phyloP scores from a whole-genome alignment of 108 stramenopile genomes.

The Schizochytrium sp. region DNA sequence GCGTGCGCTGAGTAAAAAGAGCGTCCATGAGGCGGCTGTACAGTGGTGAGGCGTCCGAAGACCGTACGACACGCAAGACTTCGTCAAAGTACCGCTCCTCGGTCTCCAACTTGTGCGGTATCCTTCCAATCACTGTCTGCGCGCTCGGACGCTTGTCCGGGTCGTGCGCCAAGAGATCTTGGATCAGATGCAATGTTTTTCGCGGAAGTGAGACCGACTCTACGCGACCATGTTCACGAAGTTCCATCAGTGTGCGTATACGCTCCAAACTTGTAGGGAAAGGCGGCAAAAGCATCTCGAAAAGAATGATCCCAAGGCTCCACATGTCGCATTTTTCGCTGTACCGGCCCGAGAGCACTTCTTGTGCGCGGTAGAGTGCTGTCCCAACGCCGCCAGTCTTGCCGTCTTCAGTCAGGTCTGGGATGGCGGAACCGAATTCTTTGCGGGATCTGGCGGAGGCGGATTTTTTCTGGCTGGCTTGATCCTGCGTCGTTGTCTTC shows the following conservation, averaged over 20 bases:
- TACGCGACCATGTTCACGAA: not conserved
- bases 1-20: not conserved
- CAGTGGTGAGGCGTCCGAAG: not conserved
- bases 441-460: too few relatives aligned
- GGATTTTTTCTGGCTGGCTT: too few relatives aligned
- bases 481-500: not conserved
- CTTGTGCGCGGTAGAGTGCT: conserved; percentile 82
- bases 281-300: conserved; percentile 63
- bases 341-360: conserved; percentile 70
- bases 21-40: conserved; percentile 5
- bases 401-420: not conserved
- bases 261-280: not conserved
- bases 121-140: not conserved
- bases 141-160: not conserved
- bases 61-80: not conserved
- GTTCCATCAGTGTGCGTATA: not conserved
- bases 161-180: not conserved
- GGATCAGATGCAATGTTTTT: not conserved
- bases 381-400: conserved; percentile 87
- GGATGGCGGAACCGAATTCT: not conserved
- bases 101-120: not conserved
- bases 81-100: conserved; percentile 9
- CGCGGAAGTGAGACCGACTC: not conserved
- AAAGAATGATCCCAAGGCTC: conserved; percentile 78
- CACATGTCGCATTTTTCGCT: conserved; percentile 78